phyloP scores from a whole-genome alignment of 192 early-diverging fungal species.

The Helicostylum pulchrum region DNA sequence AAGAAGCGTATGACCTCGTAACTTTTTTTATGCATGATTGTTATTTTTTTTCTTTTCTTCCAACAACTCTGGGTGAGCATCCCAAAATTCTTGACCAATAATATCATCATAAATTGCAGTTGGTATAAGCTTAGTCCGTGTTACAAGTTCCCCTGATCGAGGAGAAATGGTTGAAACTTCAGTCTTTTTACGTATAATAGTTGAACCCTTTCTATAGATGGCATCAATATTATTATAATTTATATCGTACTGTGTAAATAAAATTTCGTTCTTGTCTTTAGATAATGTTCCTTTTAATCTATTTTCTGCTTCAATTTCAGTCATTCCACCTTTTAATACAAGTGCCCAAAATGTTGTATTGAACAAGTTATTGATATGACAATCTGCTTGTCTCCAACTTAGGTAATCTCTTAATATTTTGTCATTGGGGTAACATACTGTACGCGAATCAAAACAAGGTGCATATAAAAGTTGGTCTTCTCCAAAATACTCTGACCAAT shows the following conservation, averaged over 20 bases:
- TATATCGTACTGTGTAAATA: constrained; percentile 78
- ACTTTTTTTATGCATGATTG: not conserved
- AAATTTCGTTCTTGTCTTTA: constrained; percentile 86
- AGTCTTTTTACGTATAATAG: constrained; percentile 62
- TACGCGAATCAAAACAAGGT: constrained; percentile 90
- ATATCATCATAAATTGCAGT: constrained; percentile 65
- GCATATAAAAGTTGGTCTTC: constrained; percentile 64
- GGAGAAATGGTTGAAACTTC: constrained; percentile 16
- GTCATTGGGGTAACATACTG: constrained; percentile 82
- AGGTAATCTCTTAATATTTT: constrained; percentile 89
- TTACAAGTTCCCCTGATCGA: constrained; percentile 23
- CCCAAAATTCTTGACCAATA: constrained; percentile 74
- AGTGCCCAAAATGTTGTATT: constrained; percentile 95
- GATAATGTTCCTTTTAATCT: constrained; percentile 80
- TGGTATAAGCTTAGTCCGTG: constrained; percentile 55
- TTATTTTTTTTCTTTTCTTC: constrained; percentile 9
- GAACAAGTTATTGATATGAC: constrained; percentile 89
- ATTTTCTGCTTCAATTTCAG: constrained; percentile 72
- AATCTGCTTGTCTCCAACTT: constrained; percentile 92
- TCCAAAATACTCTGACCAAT: constrained; percentile 76
- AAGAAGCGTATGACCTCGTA: not conserved
- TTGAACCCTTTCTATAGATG: constrained; percentile 87
- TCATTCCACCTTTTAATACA: constrained; percentile 63
- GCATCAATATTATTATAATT: constrained; percentile 86
- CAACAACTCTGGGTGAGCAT: constrained; percentile 37